Base-by-base conservation (phyloP, 2,329 filamentous ascomycete genomes). In the Trichoderma koningiopsis region DNA sequence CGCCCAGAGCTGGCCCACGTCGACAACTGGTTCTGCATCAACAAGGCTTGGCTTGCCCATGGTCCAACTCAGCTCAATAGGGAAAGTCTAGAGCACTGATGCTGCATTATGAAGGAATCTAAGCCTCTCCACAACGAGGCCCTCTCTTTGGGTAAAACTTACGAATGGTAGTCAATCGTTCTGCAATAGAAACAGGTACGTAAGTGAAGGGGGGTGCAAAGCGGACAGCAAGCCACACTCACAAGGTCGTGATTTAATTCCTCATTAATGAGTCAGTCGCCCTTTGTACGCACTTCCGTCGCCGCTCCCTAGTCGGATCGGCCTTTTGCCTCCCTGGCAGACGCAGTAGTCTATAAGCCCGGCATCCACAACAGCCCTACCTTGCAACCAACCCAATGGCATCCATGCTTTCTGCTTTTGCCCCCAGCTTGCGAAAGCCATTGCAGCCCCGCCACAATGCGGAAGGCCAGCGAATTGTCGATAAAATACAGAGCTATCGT, bases 201-300 rank as follows among this genome's bases (percentile, higher is more conserved):
- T 35, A 13, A 35, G 40, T 35, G 31, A 16, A 29, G 55, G 43
- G 67, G 60, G 40, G 55, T n/a, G 52, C 37, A 59, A 27, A 47
- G 47, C 56, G 68, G 49, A 22, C 40, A 59, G 47, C 63, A 70
- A 70, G 68, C 68, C 68, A 70, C 68, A 66, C 29, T 47, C 14
- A 58, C 37, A 52, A 60, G 43, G 55, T 40, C 40, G 43, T 43
- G 56, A 43, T 43, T 43, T 43, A 49, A 49, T 49, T 22, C 8
- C 47, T n/a, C 47, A 49, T 49, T 5, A 49, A 49, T 19, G 52
- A 55, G 29, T 59, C 64, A 68, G 56, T 68, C 64, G 59, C 56
- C 37, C 19, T 59, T 31, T 52, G 64, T 68, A 31, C 64, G 56
- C 64, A 52, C 31, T 52, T 29, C 63, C 63, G 53, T 58, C 63